Evolutionary conservation across 2,329 filamentous ascomycete genomes (phyloP), one percentile per base, ranked within the genome.

Genomic region (Claviceps fusiformis): DNA sequence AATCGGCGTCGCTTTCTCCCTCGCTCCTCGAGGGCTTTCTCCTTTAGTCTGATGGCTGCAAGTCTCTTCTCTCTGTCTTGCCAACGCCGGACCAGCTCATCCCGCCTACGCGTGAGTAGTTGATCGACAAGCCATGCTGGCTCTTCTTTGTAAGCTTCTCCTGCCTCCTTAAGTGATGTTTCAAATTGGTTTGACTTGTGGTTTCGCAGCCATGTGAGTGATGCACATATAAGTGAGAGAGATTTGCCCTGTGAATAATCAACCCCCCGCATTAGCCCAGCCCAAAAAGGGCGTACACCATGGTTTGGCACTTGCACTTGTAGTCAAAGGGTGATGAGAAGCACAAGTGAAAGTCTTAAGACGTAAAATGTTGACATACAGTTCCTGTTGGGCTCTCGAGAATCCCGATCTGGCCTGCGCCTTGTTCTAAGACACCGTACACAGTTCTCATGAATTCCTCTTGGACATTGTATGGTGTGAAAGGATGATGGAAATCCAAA

Each of bases 371-470:
- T 13, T 43, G 3, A 69, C 71, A 60, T 65, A 79, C 78, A 59
- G 82, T 86, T 68, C 91, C 91, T 46, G 91, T 96, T n/a, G 91
- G 91, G 49, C 89, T 95, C 66, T 96, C 91, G 49, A 96, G 84
- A 47, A 96, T 90, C 35, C 88, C 91, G 50, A 95, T 77, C 64
- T 91, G 88, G 9, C 87, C 85, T 46, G 86, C 69, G 5, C 80
- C 79, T 29, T 64, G 64, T 61, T 95, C 83, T 31, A 95, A 79
- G 57, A 89, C 88, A 52, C 81, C 72, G 65, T 95, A 95, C 5
- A 93, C 78, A 0, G 86, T 80, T 61, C 77, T 82, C 91, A 96
- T 96, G 65, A 96, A 95, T 61, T 92, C 75, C 48, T 85, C 76
- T 64, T 96, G 91, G 47, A 95, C 93, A 53, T 87, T 79, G 68